Conservation (phyloP, 495 filamentous ascomycete genomes). For the Aspergillus indologenus region DNA sequence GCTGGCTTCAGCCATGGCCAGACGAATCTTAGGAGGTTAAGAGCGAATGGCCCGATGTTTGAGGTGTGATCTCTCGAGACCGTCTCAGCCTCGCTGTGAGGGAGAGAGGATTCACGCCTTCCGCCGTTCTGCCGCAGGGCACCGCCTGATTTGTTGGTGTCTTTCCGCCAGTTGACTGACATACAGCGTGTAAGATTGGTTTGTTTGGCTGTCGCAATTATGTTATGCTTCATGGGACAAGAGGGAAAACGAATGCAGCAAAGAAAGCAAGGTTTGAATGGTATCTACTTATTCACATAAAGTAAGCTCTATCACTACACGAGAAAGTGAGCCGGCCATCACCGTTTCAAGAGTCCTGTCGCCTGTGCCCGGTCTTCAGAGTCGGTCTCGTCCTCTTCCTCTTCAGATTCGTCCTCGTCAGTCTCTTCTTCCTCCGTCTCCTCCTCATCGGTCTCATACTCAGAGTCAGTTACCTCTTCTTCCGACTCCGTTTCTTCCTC, state of each 20-base stretch:
- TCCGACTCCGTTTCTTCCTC: conserved; percentile 51
- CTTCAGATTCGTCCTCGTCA: conserved; percentile 13
- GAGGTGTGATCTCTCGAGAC: not conserved
- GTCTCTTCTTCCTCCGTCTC: conserved; percentile 15
- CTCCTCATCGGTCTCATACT: conserved; percentile 48
- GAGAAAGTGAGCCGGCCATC: not conserved
- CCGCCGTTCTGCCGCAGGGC: conserved; percentile 11
- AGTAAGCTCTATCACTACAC: not conserved
- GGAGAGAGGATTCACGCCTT: not conserved
- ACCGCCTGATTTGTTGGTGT: conserved; percentile 11
- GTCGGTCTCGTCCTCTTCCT: conserved; percentile 21
- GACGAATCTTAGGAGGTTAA: not conserved
- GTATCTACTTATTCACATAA: not conserved
- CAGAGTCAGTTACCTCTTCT: conserved; percentile 43
- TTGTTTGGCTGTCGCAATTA: too few species aligned
- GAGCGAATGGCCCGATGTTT: not conserved
- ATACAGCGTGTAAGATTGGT: too few species aligned
- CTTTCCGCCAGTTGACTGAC: too few species aligned
- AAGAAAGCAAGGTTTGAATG: not conserved
- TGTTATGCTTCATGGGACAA: too few species aligned
- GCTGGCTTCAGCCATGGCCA: conserved; percentile 9
- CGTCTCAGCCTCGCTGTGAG: not conserved
- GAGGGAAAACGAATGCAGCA: too few species aligned
- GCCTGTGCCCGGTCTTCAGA: conserved; percentile 19
- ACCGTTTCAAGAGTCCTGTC: conserved; percentile 13